Evolutionary conservation across 805 yeast species (phyloP).

Genomic region (Cyberlindnera maritima): DNA sequence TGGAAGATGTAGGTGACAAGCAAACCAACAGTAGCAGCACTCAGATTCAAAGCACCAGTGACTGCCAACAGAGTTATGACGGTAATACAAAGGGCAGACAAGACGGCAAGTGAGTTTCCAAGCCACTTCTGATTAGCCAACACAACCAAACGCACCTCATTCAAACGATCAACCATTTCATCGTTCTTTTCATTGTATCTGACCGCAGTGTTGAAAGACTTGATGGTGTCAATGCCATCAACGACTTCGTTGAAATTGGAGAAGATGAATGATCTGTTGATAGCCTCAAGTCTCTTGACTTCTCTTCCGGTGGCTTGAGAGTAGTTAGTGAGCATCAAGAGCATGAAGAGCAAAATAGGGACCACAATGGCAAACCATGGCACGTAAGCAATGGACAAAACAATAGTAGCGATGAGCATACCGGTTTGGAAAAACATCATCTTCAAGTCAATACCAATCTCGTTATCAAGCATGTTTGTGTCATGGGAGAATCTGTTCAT

Average conservation of each 20-base stretch:
- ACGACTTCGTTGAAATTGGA: constrained; percentile 68
- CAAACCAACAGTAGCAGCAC: constrained; percentile 64
- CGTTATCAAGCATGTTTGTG: constrained; percentile 76
- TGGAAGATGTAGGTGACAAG: constrained; percentile 57
- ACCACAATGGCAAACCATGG: constrained; percentile 73
- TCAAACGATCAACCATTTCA: constrained; percentile 51
- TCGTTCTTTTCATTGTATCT: constrained; percentile 47
- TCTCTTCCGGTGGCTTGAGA: constrained; percentile 75
- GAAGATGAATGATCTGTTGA: constrained; percentile 65
- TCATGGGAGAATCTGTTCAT: constrained; percentile 43
- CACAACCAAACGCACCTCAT: constrained; percentile 60
- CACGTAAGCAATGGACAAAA: constrained; percentile 62
- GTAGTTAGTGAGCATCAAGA: constrained; percentile 43
- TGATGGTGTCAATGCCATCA: constrained; percentile 61
- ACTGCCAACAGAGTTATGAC: constrained; percentile 57
- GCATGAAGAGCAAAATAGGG: constrained; percentile 44
- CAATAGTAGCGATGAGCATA: constrained; percentile 52
- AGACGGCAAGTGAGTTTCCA: constrained; percentile 50
- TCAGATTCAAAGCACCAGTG: constrained; percentile 51
- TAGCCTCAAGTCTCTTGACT: constrained; percentile 71
- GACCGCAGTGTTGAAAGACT: constrained; percentile 45
- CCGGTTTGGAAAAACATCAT: constrained; percentile 45
- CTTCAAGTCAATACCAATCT: constrained; percentile 61
- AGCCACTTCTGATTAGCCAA: constrained; percentile 71
- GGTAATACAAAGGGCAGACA: constrained; percentile 48